These are phyloP conservation scores for Trametes cinnabarina DNA, from an alignment of 768 basidiomycete species.

Conservation along the genomic window DNA sequence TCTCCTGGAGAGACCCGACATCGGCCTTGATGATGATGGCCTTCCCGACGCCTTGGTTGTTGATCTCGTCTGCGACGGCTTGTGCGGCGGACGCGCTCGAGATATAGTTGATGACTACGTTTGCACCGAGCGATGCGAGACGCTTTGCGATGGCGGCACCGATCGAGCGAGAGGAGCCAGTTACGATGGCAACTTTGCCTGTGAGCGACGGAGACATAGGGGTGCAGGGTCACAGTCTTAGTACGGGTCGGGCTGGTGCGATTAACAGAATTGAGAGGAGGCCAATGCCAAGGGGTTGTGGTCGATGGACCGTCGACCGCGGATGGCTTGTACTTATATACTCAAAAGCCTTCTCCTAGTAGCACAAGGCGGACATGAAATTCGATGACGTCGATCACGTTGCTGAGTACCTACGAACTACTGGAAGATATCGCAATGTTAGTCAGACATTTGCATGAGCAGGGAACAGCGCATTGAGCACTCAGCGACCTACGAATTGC, in stretches of 20 bases:
- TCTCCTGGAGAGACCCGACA: conserved; percentile 47
- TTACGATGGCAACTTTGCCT: conserved; percentile 43
- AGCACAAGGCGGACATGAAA: not conserved
- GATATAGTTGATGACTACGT: conserved; percentile 58
- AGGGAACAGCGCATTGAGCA: too few relatives aligned
- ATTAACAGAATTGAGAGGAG: not conserved
- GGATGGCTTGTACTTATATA: too few relatives aligned
- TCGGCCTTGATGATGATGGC: conserved; percentile 55
- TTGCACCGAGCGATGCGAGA: conserved; percentile 56
- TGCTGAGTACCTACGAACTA: too few relatives aligned
- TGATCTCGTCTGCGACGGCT: conserved; percentile 47
- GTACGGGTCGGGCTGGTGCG: not conserved
- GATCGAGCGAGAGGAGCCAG: conserved; percentile 59
- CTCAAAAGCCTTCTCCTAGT: too few relatives aligned
- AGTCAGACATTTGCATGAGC: too few relatives aligned
- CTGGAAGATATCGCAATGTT: too few relatives aligned
- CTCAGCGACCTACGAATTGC: too few relatives aligned
- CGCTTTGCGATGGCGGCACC: conserved; percentile 54
- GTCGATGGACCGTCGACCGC: too few relatives aligned
- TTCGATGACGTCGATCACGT: not conserved
- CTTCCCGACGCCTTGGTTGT: conserved; percentile 38
- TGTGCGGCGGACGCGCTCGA: conserved; percentile 41
- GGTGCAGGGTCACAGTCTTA: not conserved
- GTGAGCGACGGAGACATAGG: conserved; percentile 18
- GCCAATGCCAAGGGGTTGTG: too few relatives aligned